Conservation (phyloP, 495 filamentous ascomycete genomes). For the Penicillium chermesinum region DNA sequence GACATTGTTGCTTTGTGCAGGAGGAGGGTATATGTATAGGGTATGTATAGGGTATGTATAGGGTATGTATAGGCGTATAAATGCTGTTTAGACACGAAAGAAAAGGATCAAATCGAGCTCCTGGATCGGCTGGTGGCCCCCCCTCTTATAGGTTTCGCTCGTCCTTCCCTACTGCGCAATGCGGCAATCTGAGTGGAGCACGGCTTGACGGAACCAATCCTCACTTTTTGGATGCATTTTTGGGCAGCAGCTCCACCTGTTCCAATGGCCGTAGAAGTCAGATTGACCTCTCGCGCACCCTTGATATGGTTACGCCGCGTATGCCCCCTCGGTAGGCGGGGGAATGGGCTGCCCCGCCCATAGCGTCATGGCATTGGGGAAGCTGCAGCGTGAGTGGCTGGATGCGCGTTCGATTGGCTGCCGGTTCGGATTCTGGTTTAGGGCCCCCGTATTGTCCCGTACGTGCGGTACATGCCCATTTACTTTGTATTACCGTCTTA, state of each 20-base stretch:
- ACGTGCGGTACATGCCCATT: too few species aligned
- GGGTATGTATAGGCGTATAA: too few species aligned
- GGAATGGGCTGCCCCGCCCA: conserved; percentile 9
- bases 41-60: too few species aligned
- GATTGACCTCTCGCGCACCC: neutral
- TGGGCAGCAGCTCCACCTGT: conserved; percentile 6
- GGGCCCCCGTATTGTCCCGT: neutral
- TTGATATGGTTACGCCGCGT: conserved; percentile 11
- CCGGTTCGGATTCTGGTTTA: conserved; percentile 4
- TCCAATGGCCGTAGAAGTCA: conserved; percentile 2
- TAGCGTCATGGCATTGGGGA: conserved; percentile 16
- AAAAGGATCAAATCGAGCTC: neutral
- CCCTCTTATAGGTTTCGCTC: conserved; percentile 18
- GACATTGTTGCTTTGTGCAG: conserved; percentile 28
- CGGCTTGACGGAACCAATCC: conserved; percentile 16
- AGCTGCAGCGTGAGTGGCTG: conserved; percentile 10
- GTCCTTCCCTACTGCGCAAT: conserved; percentile 13
- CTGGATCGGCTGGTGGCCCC: neutral
- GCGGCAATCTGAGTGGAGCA: conserved; percentile 15
- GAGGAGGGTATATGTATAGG: neutral
- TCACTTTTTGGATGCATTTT: conserved; percentile 5
- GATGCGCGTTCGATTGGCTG: neutral
- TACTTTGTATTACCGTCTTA: neutral
- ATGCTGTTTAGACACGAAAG: conserved; percentile 1
- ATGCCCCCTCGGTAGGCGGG: conserved; percentile 1